phyloP scores from a whole-genome alignment of 805 yeast genomes.

The Yamadazyma scolyti region DNA sequence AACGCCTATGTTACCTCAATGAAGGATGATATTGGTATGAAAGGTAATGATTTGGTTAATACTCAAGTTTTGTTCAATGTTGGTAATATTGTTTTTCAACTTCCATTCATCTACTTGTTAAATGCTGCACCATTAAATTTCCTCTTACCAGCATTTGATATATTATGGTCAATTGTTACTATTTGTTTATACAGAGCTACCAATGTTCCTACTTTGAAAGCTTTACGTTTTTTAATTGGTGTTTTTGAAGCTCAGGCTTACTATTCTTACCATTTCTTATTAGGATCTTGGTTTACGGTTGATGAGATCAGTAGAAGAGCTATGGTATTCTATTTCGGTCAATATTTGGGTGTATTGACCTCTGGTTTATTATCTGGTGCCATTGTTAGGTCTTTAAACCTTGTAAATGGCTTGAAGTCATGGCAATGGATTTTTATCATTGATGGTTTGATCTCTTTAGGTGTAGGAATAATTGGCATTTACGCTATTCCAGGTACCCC shows the following conservation, averaged over 20 bases:
- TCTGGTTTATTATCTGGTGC: conserved; percentile 63
- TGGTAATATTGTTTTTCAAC: conserved; percentile 58
- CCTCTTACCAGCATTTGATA: conserved; percentile 52
- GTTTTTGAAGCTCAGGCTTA: conserved; percentile 63
- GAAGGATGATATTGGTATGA: conserved; percentile 51
- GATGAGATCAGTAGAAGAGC: conserved; percentile 60
- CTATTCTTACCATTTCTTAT: conserved; percentile 36
- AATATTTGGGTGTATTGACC: conserved; percentile 57
- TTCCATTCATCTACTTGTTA: conserved; percentile 58
- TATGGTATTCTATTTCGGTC: conserved; percentile 60
- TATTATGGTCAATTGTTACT: conserved; percentile 68
- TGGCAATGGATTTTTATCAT: conserved; percentile 77
- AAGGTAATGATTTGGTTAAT: conserved; percentile 60
- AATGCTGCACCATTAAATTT: conserved; percentile 54
- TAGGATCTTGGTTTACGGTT: conserved; percentile 43
- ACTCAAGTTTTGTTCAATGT: conserved; percentile 56
- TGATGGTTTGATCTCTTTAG: conserved; percentile 58
- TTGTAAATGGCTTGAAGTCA: conserved; percentile 51
- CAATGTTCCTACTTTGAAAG: conserved; percentile 51
- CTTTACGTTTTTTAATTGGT: conserved; percentile 63
- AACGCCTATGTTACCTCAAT: conserved; percentile 68
- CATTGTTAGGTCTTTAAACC: conserved; percentile 44
- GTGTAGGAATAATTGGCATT: conserved; percentile 53
- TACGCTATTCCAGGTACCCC: conserved; percentile 68
- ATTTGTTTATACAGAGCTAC: conserved; percentile 50